These are phyloP conservation scores for Mycena metata DNA, from an alignment of 768 basidiomycete species.

Conservation along the genomic window DNA sequence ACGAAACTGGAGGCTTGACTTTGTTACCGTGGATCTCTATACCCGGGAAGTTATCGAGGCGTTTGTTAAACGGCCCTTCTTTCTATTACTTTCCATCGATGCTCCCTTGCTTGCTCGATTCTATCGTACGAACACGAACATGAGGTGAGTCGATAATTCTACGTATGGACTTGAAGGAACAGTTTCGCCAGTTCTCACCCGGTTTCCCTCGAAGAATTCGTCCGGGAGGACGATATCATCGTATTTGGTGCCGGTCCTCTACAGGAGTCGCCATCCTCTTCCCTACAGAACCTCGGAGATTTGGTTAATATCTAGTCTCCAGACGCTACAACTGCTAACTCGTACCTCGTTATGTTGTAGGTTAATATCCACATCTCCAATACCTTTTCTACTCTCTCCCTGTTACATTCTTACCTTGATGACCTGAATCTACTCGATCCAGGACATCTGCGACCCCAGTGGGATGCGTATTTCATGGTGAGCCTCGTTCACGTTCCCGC, in stretches of 20 bases:
- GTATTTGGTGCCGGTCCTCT: constrained; percentile 65
- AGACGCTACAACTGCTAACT: too few relatives aligned
- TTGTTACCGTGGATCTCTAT: constrained; percentile 83
- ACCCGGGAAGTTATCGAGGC: constrained; percentile 68
- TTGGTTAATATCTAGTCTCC: constrained; percentile 71
- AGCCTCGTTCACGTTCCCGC: constrained; percentile 36
- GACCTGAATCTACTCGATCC: constrained; percentile 75
- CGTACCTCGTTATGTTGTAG: too few relatives aligned
- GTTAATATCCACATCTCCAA: constrained; percentile 76
- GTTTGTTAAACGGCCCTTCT: constrained; percentile 91
- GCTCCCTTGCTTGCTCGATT: constrained; percentile 84
- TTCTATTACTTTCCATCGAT: constrained; percentile 86
- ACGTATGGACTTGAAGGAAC: background rate
- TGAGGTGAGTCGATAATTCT: constrained; percentile 45
- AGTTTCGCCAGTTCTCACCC: constrained; percentile 29
- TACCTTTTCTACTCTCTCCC: constrained; percentile 65
- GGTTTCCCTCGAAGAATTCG: constrained; percentile 77
- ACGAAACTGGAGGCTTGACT: constrained; percentile 81
- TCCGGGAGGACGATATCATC: constrained; percentile 76
- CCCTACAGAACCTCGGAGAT: constrained; percentile 56
- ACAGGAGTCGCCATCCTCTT: constrained; percentile 36
- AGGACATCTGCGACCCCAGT: constrained; percentile 86
- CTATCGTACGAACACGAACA: constrained; percentile 62
- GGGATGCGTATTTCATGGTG: constrained; percentile 99
- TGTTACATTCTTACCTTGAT: constrained; percentile 75